Conservation (phyloP, 2,329 filamentous ascomycete genomes). For the Epichloe uncinata region DNA sequence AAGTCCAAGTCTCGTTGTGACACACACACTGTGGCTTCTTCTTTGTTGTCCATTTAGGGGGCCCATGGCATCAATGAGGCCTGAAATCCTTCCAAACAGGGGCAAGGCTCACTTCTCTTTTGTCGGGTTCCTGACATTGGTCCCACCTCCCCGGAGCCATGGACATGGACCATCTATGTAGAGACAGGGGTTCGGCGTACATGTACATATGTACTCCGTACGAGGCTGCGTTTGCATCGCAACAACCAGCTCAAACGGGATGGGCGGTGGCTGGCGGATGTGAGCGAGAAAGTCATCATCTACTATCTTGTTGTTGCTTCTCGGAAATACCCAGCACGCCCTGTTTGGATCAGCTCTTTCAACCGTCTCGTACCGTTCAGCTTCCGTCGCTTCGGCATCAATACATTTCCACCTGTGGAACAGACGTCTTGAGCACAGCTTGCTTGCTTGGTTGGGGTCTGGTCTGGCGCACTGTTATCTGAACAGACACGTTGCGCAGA, state of each 20-base stretch:
- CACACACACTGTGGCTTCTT: neutral
- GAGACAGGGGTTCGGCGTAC: constrained; percentile 1
- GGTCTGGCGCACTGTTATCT: neutral
- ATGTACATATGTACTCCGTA: no score
- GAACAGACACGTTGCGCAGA: neutral
- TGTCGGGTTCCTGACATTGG: constrained; percentile 7
- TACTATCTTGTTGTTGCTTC: neutral
- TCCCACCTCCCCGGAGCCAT: constrained; percentile 7
- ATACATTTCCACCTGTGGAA: neutral
- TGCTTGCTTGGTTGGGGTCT: neutral
- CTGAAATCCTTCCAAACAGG: constrained; percentile 3
- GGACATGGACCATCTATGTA: constrained; percentile 4
- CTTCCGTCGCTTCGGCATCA: neutral
- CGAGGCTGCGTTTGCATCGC: constrained; percentile 4
- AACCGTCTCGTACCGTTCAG: neutral
- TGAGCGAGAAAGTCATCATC: neutral
- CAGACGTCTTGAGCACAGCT: constrained; percentile 1
- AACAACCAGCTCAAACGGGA: constrained; percentile 1
- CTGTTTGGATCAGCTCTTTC: no score
- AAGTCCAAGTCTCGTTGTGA: no score
- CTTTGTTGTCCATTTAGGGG: neutral
- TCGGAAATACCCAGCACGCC: no score
- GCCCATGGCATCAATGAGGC: constrained; percentile 1
- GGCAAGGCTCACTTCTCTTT: constrained; percentile 1
- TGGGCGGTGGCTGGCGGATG: neutral